Evolutionary conservation across 306 rosid species (phyloP).

Genomic region (Purshia tridentata): DNA sequence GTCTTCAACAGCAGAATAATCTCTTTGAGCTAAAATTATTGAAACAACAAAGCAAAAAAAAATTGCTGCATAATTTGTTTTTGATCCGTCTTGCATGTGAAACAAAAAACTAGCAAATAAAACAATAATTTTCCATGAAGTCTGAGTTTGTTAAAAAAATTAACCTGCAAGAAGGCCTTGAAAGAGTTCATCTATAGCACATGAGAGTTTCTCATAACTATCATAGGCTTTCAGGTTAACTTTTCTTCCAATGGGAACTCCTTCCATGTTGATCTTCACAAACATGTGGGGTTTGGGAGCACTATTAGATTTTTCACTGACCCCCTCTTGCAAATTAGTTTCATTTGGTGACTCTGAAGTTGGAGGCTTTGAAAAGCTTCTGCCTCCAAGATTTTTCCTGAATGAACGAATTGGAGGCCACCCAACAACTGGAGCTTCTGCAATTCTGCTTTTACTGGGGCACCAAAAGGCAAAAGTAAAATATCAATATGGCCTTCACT

Average conservation of each 20-base stretch:
- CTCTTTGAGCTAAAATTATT: conserved; percentile 45
- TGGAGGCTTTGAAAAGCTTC: conserved; percentile 32
- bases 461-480: neutral
- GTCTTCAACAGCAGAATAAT: conserved; percentile 47
- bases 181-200: conserved; percentile 73
- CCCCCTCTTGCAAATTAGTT: conserved; percentile 15
- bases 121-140: neutral
- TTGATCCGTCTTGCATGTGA: too few species aligned
- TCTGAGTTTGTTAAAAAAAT: neutral
- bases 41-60: neutral
- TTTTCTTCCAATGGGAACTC: conserved; percentile 88
- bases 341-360: conserved; percentile 25
- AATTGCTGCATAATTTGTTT: neutral
- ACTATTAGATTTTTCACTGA: conserved; percentile 33
- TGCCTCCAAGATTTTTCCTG: conserved; percentile 65
- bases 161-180: conserved; percentile 68
- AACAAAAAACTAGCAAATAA: neutral
- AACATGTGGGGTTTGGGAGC: conserved; percentile 36
- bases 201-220: conserved; percentile 78
- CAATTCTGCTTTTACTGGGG: conserved; percentile 45
- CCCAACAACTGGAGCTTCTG: conserved; percentile 67
- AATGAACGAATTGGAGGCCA: conserved; percentile 91
- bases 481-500: neutral
- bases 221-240: conserved; percentile 70
- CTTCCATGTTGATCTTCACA: conserved; percentile 89